phyloP scores from a whole-genome alignment of 1,284 basidiomycete genomes.

The Ustilago trichophora region DNA sequence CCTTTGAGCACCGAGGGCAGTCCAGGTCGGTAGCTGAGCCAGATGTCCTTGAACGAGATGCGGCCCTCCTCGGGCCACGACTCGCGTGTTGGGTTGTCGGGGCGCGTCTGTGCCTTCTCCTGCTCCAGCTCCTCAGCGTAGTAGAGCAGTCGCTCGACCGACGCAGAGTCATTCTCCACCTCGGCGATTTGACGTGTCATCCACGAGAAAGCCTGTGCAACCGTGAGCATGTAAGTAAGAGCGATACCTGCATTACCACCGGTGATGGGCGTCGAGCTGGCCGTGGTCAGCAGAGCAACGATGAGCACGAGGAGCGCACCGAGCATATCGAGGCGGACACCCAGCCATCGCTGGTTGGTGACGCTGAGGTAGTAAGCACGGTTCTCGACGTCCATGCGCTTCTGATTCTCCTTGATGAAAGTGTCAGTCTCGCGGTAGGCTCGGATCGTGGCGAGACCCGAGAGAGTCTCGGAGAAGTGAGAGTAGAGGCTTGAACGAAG shows the following conservation, averaged over 20 bases:
- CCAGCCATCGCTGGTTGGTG: conserved; percentile 85
- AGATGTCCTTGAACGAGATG: conserved; percentile 65
- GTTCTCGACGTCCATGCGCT: conserved; percentile 85
- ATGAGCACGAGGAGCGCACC: conserved; percentile 63
- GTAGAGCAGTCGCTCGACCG: conserved; percentile 64
- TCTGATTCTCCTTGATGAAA: conserved; percentile 72
- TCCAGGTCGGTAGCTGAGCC: conserved; percentile 69
- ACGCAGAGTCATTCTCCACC: conserved; percentile 67
- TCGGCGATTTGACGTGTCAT: conserved; percentile 66
- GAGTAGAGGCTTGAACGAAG: conserved; percentile 78
- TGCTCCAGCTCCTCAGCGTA: conserved; percentile 64
- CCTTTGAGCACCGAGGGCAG: conserved; percentile 70
- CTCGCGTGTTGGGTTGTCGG: conserved; percentile 47
- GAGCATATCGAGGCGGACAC: conserved; percentile 71
- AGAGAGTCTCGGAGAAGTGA: conserved; percentile 86
- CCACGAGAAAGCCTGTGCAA: conserved; percentile 62
- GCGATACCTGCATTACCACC: conserved; percentile 59
- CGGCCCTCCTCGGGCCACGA: conserved; percentile 64
- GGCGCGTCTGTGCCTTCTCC: conserved; percentile 56
- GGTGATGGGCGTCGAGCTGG: conserved; percentile 38
- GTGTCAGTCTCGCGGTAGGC: conserved; percentile 72
- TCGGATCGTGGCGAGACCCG: conserved; percentile 84
- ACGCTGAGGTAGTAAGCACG: conserved; percentile 87
- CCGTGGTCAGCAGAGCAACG: conserved; percentile 55
- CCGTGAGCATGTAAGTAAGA: conserved; percentile 60